Conservation (phyloP, 2,329 filamentous ascomycete genomes). For the Clonostachys solani region DNA sequence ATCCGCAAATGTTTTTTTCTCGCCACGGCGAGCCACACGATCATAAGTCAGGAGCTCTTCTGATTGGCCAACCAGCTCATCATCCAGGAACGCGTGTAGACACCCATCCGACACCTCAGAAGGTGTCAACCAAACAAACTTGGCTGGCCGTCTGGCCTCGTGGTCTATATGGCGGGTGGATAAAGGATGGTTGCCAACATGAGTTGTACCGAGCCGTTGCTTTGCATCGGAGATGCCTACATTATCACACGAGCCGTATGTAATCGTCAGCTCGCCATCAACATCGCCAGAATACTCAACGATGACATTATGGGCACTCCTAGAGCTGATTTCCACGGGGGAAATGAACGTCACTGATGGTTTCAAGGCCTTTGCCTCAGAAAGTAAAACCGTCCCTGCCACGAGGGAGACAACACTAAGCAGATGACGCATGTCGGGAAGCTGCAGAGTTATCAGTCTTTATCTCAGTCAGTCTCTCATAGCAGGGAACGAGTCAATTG, state of each 20-base stretch:
- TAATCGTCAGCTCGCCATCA: conserved; percentile 10
- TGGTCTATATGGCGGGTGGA: conserved; percentile 11
- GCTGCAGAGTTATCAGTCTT: conserved; percentile 5
- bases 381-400: background rate
- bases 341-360: conserved; percentile 3
- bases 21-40: background rate
- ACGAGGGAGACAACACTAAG: conserved; percentile 2
- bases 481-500: no score
- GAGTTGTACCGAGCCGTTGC: conserved; percentile 12
- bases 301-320: conserved; percentile 11
- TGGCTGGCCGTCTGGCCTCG: conserved; percentile 7
- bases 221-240: conserved; percentile 1
- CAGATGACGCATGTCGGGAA: background rate
- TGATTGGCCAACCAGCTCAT: conserved; percentile 10
- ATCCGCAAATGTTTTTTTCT: conserved; percentile 7
- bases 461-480: conserved; percentile 5
- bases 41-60: conserved; percentile 7
- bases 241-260: conserved; percentile 9
- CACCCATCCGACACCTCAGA: conserved; percentile 6
- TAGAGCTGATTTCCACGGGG: conserved; percentile 4
- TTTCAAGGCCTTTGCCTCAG: background rate
- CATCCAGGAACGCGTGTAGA: conserved; percentile 11
- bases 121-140: conserved; percentile 13
- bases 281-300: conserved; percentile 10
- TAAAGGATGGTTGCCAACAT: conserved; percentile 11